These are phyloP conservation scores for Hamiltosporidium tvaerminnensis DNA, from an alignment of 371 early-diverging fungal genomes.

Conservation along the genomic window DNA sequence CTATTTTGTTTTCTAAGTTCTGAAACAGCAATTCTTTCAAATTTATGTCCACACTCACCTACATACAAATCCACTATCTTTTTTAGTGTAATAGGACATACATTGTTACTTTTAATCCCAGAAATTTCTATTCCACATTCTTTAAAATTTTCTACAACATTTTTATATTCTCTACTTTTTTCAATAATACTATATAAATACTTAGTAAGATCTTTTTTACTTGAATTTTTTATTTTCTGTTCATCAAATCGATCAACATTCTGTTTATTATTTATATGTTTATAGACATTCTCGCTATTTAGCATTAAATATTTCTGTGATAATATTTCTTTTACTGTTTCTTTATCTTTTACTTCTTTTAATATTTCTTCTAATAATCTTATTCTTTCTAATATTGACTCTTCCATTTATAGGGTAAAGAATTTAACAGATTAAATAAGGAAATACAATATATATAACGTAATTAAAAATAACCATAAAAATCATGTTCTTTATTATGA, in stretches of 20 bases:
- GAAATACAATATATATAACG: neutral
- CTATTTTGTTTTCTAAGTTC: constrained; percentile 3
- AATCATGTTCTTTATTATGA: neutral
- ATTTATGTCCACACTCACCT: constrained; percentile 43
- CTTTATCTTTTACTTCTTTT: neutral
- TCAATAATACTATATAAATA: too few relatives aligned
- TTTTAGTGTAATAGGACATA: constrained; percentile 42
- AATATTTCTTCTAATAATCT: neutral
- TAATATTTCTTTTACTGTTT: constrained; percentile 1
- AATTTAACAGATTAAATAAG: neutral
- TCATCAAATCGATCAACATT: too few relatives aligned
- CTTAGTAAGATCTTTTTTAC: too few relatives aligned
- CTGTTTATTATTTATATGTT: neutral
- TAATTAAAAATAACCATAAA: neutral
- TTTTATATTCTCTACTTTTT: constrained; percentile 9
- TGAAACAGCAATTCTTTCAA: constrained; percentile 27
- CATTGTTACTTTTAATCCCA: constrained; percentile 8
- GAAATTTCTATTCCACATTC: constrained; percentile 20
- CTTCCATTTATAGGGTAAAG: neutral
- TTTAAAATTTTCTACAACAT: constrained; percentile 1
- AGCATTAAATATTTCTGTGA: constrained; percentile 7
- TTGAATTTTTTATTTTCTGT: too few relatives aligned
- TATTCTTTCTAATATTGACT: neutral
- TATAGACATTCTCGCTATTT: neutral
- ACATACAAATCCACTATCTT: constrained; percentile 24